phyloP scores from a whole-genome alignment of 345 rosid species.

The Gossypium turneri region DNA sequence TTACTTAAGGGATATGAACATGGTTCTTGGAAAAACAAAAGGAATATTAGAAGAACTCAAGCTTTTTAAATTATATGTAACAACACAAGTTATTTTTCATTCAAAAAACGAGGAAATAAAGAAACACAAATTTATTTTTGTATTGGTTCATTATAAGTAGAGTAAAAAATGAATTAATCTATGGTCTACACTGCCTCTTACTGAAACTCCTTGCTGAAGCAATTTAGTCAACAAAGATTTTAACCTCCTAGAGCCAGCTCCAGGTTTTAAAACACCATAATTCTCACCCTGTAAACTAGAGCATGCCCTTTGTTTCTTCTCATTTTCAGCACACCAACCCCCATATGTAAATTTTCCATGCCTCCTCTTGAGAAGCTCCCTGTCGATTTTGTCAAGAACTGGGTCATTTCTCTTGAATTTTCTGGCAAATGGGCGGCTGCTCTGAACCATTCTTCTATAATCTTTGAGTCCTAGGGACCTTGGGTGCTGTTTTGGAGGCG shows the following conservation, averaged over 20 bases:
- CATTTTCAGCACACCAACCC: constrained; percentile 49
- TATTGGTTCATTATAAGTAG: background rate
- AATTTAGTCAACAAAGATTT: constrained; percentile 49
- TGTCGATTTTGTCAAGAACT: constrained; percentile 70
- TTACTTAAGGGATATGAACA: too few relatives aligned
- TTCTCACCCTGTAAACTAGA: constrained; percentile 23
- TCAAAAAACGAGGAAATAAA: background rate
- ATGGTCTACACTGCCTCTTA: constrained; percentile 63
- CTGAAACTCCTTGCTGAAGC: constrained; percentile 44
- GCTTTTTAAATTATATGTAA: too few relatives aligned
- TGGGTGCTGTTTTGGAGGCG: constrained; percentile 95
- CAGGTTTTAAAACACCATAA: constrained; percentile 56
- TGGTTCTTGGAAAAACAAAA: too few relatives aligned
- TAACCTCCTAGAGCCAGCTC: constrained; percentile 72
- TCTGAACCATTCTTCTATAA: constrained; percentile 57
- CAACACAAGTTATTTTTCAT: background rate
- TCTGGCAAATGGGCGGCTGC: constrained; percentile 81
- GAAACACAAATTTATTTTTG: background rate
- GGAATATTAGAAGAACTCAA: too few relatives aligned
- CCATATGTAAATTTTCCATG: constrained; percentile 35
- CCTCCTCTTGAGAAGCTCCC: constrained; percentile 54
- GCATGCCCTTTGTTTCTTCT: constrained; percentile 28
- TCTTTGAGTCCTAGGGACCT: constrained; percentile 55
- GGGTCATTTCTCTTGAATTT: constrained; percentile 75
- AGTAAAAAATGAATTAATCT: background rate